These are phyloP conservation scores for Rhododendron griersonianum DNA, from an alignment of 148 eudicot species.

Conservation along the genomic window DNA sequence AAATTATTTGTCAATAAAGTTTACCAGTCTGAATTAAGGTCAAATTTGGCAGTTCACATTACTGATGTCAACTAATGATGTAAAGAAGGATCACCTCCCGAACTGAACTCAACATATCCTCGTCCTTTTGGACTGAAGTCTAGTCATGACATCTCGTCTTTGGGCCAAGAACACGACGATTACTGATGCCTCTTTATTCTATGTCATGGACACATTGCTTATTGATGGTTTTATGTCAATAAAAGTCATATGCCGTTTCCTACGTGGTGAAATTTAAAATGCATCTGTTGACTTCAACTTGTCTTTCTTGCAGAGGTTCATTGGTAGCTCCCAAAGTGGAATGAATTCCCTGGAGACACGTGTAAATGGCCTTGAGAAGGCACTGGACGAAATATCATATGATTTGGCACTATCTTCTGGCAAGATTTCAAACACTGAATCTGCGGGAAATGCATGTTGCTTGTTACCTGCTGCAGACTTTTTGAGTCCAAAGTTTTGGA, in stretches of 20 bases:
- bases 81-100: background rate
- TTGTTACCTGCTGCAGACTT: conserved; percentile 62
- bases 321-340: conserved; percentile 74
- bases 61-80: background rate
- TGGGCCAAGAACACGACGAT: background rate
- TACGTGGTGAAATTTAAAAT: background rate
- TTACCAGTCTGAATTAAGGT: background rate
- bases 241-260: background rate
- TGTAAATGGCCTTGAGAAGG: conserved; percentile 71
- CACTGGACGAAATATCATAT: conserved; percentile 59
- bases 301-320: conserved; percentile 46
- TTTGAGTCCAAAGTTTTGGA: conserved; percentile 74
- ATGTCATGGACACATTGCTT: background rate
- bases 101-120: background rate
- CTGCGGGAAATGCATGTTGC: conserved; percentile 50
- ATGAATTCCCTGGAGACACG: conserved; percentile 71
- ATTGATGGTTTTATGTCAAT: conserved; percentile 2
- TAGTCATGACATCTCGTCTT: background rate
- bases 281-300: background rate
- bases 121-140: background rate
- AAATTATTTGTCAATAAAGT: background rate
- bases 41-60: background rate
- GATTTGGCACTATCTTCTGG: conserved; percentile 55
- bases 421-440: conserved; percentile 36
- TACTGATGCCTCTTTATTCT: background rate